These are phyloP conservation scores for Plasmodium inui DNA, from an alignment of 169 alveolate species.

Conservation along the genomic window DNA sequence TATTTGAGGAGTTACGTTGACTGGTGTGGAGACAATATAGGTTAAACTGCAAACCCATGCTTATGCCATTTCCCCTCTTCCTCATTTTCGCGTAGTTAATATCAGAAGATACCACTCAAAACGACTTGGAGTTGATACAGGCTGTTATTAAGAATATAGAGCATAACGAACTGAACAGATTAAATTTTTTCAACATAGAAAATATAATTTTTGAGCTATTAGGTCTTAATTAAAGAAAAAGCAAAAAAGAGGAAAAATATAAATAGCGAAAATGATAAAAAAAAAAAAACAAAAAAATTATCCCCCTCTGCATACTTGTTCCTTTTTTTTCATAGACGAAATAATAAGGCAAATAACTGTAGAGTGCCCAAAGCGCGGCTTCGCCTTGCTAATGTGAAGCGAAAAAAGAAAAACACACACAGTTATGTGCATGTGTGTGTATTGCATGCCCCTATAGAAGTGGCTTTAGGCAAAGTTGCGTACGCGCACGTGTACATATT, in stretches of 20 bases:
- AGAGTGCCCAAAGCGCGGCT: slow-evolving; percentile 62
- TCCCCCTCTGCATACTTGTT: neutral
- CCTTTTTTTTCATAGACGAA: slow-evolving; percentile 35
- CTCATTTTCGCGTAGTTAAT: slow-evolving; percentile 18
- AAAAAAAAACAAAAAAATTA: neutral
- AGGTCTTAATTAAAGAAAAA: slow-evolving; percentile 24
- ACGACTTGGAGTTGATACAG: slow-evolving; percentile 38
- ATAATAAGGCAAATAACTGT: slow-evolving; percentile 43
- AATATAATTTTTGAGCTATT: slow-evolving; percentile 53
- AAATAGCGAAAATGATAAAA: neutral
- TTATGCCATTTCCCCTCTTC: neutral
- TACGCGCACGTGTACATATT: neutral
- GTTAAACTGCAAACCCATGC: neutral
- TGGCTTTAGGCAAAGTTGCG: neutral
- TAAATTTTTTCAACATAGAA: slow-evolving; percentile 47
- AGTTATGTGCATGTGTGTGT: neutral
- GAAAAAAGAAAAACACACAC: neutral
- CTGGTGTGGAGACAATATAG: neutral
- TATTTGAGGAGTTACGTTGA: neutral
- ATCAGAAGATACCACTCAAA: slow-evolving; percentile 42
- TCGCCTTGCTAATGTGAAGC: slow-evolving; percentile 39
- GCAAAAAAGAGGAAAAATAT: neutral
- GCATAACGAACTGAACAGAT: slow-evolving; percentile 38
- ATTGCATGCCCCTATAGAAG: neutral
- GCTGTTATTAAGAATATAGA: slow-evolving; percentile 60